Base-by-base conservation (phyloP, 768 basidiomycete genomes). In the Daedalea quercina region DNA sequence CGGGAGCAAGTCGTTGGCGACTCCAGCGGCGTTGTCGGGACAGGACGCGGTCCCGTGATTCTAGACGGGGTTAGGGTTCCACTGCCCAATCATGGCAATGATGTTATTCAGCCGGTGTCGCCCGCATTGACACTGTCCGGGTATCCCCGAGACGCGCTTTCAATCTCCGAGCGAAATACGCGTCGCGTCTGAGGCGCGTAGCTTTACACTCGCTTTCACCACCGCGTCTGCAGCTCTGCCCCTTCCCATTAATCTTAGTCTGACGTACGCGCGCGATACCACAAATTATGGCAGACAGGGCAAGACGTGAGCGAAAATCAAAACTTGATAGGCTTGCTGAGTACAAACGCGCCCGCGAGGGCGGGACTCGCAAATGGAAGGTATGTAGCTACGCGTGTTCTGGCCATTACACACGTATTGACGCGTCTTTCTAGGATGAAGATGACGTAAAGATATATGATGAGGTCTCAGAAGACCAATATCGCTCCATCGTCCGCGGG, bases 381-480 rank as follows among this genome's bases (percentile, higher is more conserved):
- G 85, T 81, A 58, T 46, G 72, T 53, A 54, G 47, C 62, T 53
- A 47, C 67, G 63, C 63, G 58, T 20, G 54, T 37, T 35, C 40
- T 22, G 44, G 26, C 8, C 23, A 13, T 9, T 17, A 43, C 9
- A 19, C 9, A 4, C 40, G 37, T 50, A 44, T 47, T 54, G 23
- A 22, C 44, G 37, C 50, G 43, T 55, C 20, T 22, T n/a, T 54
- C 22, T 53, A 73, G 71, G 48, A 68, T n/a, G 74, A 79, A 42
- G 76, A 86, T 31, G 87, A 92, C 35, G 76, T 72, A 17, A 73
- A 77, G 15, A 72, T 98, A 12, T 98, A 94, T 63, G 93, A 96
- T 60, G 87, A 90, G 61, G 88, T 98, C 15, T 79, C 85, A 0
- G 94, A 96, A 51, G 90, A 90, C 9, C 85, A 93, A 60, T 99